Conservation (phyloP, 176 grass and related monocot genomes). For the Triticum timopheevii region DNA sequence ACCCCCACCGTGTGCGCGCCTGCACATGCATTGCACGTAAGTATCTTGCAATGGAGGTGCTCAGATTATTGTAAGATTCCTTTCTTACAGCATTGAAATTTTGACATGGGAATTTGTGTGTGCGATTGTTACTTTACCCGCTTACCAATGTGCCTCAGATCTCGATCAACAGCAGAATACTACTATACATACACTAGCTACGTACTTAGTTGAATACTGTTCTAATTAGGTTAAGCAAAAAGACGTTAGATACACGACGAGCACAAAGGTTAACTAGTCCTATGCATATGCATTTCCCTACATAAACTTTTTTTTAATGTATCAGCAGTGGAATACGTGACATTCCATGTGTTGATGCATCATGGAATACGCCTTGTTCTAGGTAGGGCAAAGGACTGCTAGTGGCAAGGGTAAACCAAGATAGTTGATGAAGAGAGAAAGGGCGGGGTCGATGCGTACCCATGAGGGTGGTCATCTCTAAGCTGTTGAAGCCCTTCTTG, state of each 20-base stretch:
- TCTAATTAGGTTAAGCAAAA: background rate
- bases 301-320: background rate
- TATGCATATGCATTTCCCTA: background rate
- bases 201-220: background rate
- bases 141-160: constrained; percentile 10
- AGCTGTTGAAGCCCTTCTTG: constrained; percentile 52
- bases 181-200: background rate
- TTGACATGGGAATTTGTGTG: background rate
- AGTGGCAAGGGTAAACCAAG: background rate
- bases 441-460: constrained; percentile 34
- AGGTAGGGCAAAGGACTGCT: constrained; percentile 18
- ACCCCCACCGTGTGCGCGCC: constrained; percentile 80
- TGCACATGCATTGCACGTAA: constrained; percentile 19
- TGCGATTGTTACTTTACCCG: background rate
- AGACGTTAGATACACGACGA: background rate
- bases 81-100: constrained; percentile 6
- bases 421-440: background rate
- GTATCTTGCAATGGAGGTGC: background rate
- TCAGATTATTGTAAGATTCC: background rate
- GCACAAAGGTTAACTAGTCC: background rate
- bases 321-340: background rate
- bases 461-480: constrained; percentile 74
- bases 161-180: constrained; percentile 1
- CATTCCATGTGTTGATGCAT: constrained; percentile 38
- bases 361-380: background rate